Evolutionary conservation across 345 rosid genomes (phyloP), one percentile per base, ranked within the genome.

Genomic region (Sisymbrium altissimum): DNA sequence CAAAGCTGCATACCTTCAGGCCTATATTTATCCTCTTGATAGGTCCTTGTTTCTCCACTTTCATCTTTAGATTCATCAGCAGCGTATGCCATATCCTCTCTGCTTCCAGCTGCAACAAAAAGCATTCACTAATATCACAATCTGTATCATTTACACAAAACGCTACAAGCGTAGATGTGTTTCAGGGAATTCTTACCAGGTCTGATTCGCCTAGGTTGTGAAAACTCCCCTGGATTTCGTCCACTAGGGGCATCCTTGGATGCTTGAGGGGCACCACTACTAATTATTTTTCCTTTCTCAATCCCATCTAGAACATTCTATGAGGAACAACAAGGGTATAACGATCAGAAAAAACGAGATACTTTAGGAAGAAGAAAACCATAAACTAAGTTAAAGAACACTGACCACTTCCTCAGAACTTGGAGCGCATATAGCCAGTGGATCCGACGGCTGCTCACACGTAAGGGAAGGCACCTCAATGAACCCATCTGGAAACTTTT

Each of bases 221-320:
- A 56, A 58, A 61, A 71, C 58, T 89, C 97, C 2, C 36, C 49
- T 0, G 84, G 38, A 79, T 77, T 87, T 72, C 84, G 66, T 23
- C 89, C 95, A 25, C 54, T 50, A 35, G 86, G 72, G 52, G 87
- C 92, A 74, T 92, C 97, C 83, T 90, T 95, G 9, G 89, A 70
- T 18, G 78, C 70, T 76, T 85, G 97, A 48, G 93, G 87, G 35
- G 96, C 96, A 58, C 93, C 90, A 40, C 97, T 92, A 65, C 93
- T 86, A 55, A 89, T 83, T 23, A 87, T 80, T 14, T 90, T 96
- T 49, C 97, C 99, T 72, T 86, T 83, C 76, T 86, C 90, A 81
- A 96, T 92, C 72, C 86, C 97, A 67, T 88, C 85, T 80, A 96
- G 71, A 73, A 90, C 79, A 76, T 49, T 86, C 99, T 96, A 70